phyloP scores from a whole-genome alignment of 306 rosid species.

The Citrullus mucosospermus region DNA sequence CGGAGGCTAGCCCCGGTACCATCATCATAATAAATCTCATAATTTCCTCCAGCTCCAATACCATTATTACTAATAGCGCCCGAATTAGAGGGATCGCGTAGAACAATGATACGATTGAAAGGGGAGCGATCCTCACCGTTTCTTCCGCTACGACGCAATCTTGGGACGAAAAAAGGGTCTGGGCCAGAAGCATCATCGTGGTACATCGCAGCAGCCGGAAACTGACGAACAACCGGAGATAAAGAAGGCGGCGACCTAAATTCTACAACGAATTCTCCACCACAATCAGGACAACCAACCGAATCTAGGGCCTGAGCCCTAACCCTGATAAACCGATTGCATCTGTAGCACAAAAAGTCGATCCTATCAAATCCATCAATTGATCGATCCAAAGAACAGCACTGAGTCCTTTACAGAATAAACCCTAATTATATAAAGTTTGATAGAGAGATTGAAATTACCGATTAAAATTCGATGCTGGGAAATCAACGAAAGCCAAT shows the following conservation, averaged over 20 bases:
- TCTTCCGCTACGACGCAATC: conserved; percentile 25
- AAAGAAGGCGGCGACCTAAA: conserved; percentile 29
- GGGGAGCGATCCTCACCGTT: conserved; percentile 45
- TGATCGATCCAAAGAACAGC: neutral
- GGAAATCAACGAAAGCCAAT: neutral
- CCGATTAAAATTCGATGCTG: conserved; percentile 3
- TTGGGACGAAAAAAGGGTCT: conserved; percentile 22
- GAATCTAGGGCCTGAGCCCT: conserved; percentile 24
- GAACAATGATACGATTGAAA: conserved; percentile 51
- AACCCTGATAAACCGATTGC: conserved; percentile 33
- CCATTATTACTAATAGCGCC: conserved; percentile 25
- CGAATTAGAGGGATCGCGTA: conserved; percentile 30
- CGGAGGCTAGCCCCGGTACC: conserved; percentile 48
- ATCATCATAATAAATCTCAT: conserved; percentile 55
- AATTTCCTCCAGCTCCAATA: conserved; percentile 30
- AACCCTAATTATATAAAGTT: neutral
- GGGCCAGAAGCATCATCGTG: conserved; percentile 19
- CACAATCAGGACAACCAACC: conserved; percentile 40
- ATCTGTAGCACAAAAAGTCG: conserved; percentile 55
- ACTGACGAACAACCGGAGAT: conserved; percentile 24
- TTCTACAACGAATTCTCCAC: conserved; percentile 48
- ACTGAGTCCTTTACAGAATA: neutral
- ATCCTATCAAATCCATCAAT: conserved; percentile 30
- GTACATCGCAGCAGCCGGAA: conserved; percentile 31
- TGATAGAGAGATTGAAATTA: neutral